Evolutionary conservation across 768 basidiomycete species (phyloP), one percentile per base, ranked within the genome.

Genomic region (Gymnopilus dilepis): DNA sequence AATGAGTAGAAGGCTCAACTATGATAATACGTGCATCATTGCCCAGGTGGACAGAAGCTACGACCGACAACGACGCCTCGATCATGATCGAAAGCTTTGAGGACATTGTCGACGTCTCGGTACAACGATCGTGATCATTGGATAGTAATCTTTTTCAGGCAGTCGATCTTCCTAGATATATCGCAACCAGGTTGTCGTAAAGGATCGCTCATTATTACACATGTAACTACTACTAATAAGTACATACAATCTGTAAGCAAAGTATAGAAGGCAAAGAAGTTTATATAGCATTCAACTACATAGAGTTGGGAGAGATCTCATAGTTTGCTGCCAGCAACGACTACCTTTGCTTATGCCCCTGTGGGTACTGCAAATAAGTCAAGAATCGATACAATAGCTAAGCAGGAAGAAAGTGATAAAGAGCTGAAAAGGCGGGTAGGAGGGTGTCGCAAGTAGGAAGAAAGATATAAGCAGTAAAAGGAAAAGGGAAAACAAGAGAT

Each of bases 151-250:
- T n/a, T n/a, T n/a, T n/a, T n/a, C n/a, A n/a, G n/a, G n/a, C n/a
- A n/a, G n/a, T n/a, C n/a, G n/a, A n/a, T n/a, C n/a, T n/a, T n/a
- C n/a, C n/a, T n/a, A n/a, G n/a, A n/a, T n/a, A n/a, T n/a, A n/a
- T n/a, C n/a, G n/a, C n/a, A n/a, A n/a, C n/a, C n/a, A n/a, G n/a
- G n/a, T n/a, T n/a, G n/a, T n/a, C n/a, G 45, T 37, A 31, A 54
- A 47, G 31, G 21, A 24, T 53, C 24, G 42, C 34, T 54, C 21
- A 56, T 48, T 48, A 60, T 34, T 5, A 48, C 40, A 47, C 2
- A 34, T n/a, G n/a, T n/a, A 54, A 28, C 28, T 30, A 45, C 41
- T 55, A 60, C 22, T 26, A 47, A 60, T 41, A 24, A 50, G 26
- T 50, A 60, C 26, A 41, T 54, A 60, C 59, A 28, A 17, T 34